Conservation (phyloP, 305 asterid species). For the Fraxinus dipetala region DNA sequence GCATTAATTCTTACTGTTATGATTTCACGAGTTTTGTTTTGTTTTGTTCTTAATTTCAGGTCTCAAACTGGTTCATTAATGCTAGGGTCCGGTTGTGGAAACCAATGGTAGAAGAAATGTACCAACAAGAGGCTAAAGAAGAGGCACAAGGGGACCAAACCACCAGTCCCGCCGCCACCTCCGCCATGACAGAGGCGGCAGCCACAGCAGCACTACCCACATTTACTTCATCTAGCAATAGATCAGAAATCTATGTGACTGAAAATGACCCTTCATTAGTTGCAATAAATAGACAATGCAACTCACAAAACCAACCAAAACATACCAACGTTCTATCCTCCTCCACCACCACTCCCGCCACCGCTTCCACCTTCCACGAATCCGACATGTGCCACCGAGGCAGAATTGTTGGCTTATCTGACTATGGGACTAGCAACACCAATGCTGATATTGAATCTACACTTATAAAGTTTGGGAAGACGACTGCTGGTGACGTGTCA, state of each 20-base stretch:
- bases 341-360: slow-evolving; percentile 15
- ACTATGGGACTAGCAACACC: background rate
- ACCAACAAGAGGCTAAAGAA: slow-evolving; percentile 81
- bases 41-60: slow-evolving; percentile 42
- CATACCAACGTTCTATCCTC: slow-evolving; percentile 22
- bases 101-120: slow-evolving; percentile 98
- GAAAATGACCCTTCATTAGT: slow-evolving; percentile 58
- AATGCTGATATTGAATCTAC: slow-evolving; percentile 43
- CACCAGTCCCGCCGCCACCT: slow-evolving; percentile 15
- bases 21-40: background rate
- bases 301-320: slow-evolving; percentile 50
- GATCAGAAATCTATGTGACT: slow-evolving; percentile 42
- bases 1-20: background rate
- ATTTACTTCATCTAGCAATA: slow-evolving; percentile 33
- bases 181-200: slow-evolving; percentile 23
- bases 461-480: slow-evolving; percentile 58
- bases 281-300: slow-evolving; percentile 47
- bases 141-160: slow-evolving; percentile 25
- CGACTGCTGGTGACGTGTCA: slow-evolving; percentile 78
- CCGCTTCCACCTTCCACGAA: slow-evolving; percentile 12
- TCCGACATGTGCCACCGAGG: slow-evolving; percentile 7
- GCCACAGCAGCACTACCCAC: slow-evolving; percentile 14
- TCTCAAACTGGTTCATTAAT: slow-evolving; percentile 97
- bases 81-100: slow-evolving; percentile 99
- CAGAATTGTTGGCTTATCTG: background rate